Evolutionary conservation across 176 grass and related monocot species (phyloP), one percentile per base, ranked within the genome.

Genomic region (Triticum turgidum): DNA sequence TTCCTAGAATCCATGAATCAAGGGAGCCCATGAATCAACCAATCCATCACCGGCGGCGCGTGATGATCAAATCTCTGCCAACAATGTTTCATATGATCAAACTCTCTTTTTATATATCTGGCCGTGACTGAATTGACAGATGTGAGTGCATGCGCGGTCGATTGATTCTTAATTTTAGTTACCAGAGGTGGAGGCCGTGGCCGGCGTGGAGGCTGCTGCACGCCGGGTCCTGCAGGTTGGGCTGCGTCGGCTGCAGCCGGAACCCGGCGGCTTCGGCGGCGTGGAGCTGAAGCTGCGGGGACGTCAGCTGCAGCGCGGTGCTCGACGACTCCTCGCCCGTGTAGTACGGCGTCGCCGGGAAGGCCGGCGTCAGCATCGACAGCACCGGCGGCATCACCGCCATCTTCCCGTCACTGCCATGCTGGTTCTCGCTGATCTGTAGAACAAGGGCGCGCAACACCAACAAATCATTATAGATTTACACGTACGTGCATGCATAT

Each of bases 131-230:
- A 67, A 29, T 77, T 39, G 77, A 83, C 86, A 83, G 86, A 83
- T 88, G 80, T 83, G 82, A 45, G 67, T 67, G 80, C 62, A 59
- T 84, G 67, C 70, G 54, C 24, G 30, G 21, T 24, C 29, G 65
- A 47, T 15, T 25, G n/a, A 9, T 29, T 74, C 79, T 70, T 75
- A 10, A 74, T 9, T 34, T 39, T 38, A 18, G 73, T 76, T 92
- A 94, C 94, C 92, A 97, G 45, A 97, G 94, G 76, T 97, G 92
- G 61, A 97, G 92, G 86, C 86, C 86, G 56, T 92, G 92, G 82
- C 90, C 82, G 71, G 71, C 86, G 20, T 89, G 89, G 86, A 92
- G 77, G 84, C 71, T 79, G 81, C 73, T 80, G 86, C 82, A 91
- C 7, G 73, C 74, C 32, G 83, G 83, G 44, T 97, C 90, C 83